Base-by-base conservation (phyloP, 129 eudicot species). In the Arctium minus region DNA sequence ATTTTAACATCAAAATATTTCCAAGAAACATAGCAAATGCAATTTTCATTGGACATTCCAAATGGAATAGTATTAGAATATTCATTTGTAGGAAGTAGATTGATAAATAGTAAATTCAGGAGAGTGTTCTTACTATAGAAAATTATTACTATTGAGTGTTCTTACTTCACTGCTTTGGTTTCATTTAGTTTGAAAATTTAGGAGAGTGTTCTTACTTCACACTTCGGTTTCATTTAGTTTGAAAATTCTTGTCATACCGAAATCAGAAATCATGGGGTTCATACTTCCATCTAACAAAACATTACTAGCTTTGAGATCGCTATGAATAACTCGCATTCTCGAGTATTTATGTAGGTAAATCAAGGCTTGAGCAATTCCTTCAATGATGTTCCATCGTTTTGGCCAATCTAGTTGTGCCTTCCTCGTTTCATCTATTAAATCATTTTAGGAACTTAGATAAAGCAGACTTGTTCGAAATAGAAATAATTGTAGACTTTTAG, bases 311-410 rank as follows among this genome's bases (percentile, higher is more conserved):
- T 84, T 84, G 27, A 84, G 37, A 79, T 85, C 87, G 36, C 84
- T 85, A 17, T 85, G 87, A 15, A 80, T 85, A 11, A 85, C 81
- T 13, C 83, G 80, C 76, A 80, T 64, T 50, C 84, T 74, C n/a
- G 87, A 81, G 72, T 86, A 89, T 69, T 85, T 87, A 72, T 87
- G 89, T 18, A 89, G 81, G 80, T 84, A 89, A 60, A 89, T 90
- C 85, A 89, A 74, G 81, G 90, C 92, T 64, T 89, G 90, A 78
- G 83, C 83, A 70, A 89, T 31, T 30, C 90, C 88, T 74, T 89
- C 87, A 4, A 89, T 84, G 71, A 84, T 86, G 70, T 71, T 81
- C 73, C 80, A 48, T 42, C 88, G 77, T 79, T 65, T 81, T 29
- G 80, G 79, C 92, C 92, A 89, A 42, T 79, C 88, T 33, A 89